Evolutionary conservation across 2,329 filamentous ascomycete species (phyloP), one percentile per base, ranked within the genome.

Genomic region (Pseudogymnoascus sp.): DNA sequence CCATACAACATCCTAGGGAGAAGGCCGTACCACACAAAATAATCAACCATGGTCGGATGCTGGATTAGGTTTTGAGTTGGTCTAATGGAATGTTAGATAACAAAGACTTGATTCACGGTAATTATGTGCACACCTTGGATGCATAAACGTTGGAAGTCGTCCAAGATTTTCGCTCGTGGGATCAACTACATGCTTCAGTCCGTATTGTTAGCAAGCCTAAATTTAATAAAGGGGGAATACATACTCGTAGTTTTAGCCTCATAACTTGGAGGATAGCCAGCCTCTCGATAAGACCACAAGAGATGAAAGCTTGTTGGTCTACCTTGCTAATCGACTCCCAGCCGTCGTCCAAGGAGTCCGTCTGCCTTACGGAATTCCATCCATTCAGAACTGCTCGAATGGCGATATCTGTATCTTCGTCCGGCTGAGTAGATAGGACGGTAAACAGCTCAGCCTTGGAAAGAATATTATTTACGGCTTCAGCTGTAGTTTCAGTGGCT

Each of bases 331-430:
- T 57, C 12, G 51, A 57, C 29, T 57, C 51, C 51, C 51, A 57
- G 4, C 51, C 51, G 3, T 57, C 16, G 4, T 57, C 51, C 29
- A 57, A 57, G 16, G 29, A 12, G 29, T 34, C 29, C n/a, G 51
- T 34, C 26, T 57, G 51, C 11, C 16, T 57, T 5, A 57, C 51
- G 1, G 26, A 57, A 34, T 34, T 57, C 51, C 51, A 57, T 14
- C 51, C 51, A 57, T 57, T 57, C 29, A 57, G 5, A 57, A 57
- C 51, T 34, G 51, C 51, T 57, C 51, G n/a, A 11, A 57, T 57
- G 16, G 51, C 26, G n/a, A 57, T 57, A 57, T 57, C 51, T 18
- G 26, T 29, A 57, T 57, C 51, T 16, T 57, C 29, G 8, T 57
- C n/a, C n/a, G 51, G 26, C 0, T 57, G 51, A 12, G 26, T 57